Evolutionary conservation across 1,284 basidiomycete genomes (phyloP), one percentile per base, ranked within the genome.

Genomic region (Sporisorium exsertum): DNA sequence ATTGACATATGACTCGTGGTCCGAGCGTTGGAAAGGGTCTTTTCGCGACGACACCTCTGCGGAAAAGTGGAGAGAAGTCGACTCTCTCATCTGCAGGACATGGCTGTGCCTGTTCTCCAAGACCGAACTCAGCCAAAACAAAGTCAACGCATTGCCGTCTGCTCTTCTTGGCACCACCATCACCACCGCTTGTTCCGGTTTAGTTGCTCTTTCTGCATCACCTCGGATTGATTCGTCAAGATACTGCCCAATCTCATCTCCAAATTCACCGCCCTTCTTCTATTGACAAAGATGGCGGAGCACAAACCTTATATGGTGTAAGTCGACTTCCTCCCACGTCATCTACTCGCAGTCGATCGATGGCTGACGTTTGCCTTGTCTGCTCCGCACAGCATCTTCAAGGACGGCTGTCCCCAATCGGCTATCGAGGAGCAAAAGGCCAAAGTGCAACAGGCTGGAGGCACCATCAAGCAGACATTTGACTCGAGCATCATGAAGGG

Each of bases 401-500:
- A 79, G 53, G 60, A 78, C 26, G 74, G 69, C 42, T 52, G 64
- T 5, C 76, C 80, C 1, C 58, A 63, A 29, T 54, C 60, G 3
- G 71, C 57, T 12, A 83, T 83, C 52, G 78, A 81, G 37, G 70
- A 72, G 45, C 72, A 80, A 16, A 72, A 76, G 62, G 7, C 56
- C 57, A 58, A 76, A n/a, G 76, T 81, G 37, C 59, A 70, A 33
- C 60, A 72, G 20, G 58, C 72, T 12, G 81, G 81, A 18, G 81
- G 81, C 33, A 79, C 65, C 18, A 67, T 83, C 57, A 80, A 71
- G 65, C 81, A 81, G 77, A 67, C 66, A 26, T 83, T 75, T 54
- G 79, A 83, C 43, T 75, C 70, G 52, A 58, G 54, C 55, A 79
- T 83, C 70, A 81, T 83, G 78, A 72, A 66, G 53, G 81, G 80